Evolutionary conservation across 106 monocot genomes (phyloP).

Genomic region (Posidonia australis): DNA sequence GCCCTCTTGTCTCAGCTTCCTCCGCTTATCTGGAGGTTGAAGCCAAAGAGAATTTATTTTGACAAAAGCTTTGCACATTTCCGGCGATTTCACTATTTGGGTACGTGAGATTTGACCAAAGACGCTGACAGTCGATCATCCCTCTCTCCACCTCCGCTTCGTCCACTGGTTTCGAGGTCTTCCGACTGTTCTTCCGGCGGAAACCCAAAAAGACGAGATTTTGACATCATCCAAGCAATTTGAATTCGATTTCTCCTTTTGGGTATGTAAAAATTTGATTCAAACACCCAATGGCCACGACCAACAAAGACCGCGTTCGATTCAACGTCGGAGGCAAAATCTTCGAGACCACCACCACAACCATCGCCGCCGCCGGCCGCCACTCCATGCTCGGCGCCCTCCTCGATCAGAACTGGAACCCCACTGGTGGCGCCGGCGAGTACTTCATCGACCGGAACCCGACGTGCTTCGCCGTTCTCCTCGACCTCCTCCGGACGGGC

Average conservation of each 20-base stretch:
- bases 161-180: too few relatives aligned
- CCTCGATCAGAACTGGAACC: conserved; percentile 50
- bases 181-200: too few relatives aligned
- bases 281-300: not conserved
- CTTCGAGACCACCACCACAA: conserved; percentile 82
- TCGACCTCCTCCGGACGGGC: conserved; percentile 87
- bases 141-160: not conserved
- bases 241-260: not conserved
- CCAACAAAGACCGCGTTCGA: conserved; percentile 27
- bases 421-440: conserved; percentile 13
- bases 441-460: conserved; percentile 92
- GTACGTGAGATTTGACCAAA: not conserved
- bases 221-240: not conserved
- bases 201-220: not conserved
- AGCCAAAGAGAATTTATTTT: not conserved
- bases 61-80: not conserved
- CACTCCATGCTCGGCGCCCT: conserved; percentile 81
- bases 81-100: not conserved
- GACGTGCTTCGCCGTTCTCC: conserved; percentile 52
- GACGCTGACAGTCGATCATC: not conserved
- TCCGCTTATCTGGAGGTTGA: not conserved
- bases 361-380: conserved; percentile 61
- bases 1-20: too few relatives aligned
- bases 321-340: conserved; percentile 84
- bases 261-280: not conserved